Evolutionary conservation across 805 yeast species (phyloP), one percentile per base, ranked within the genome.

Genomic region (Wickerhamiella nectarea): DNA sequence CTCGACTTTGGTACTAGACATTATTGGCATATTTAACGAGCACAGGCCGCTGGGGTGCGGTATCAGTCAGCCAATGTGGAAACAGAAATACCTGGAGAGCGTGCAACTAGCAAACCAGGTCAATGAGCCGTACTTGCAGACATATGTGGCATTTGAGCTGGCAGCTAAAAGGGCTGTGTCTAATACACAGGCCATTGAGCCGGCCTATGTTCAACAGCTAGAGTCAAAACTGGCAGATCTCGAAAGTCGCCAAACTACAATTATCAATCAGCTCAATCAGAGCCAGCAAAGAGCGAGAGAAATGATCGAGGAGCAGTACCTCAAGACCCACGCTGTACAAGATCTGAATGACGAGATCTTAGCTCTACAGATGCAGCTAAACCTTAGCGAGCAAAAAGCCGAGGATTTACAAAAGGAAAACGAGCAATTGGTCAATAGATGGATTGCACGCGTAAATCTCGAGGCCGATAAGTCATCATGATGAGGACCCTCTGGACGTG

Each of bases 341-440:
- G 62, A 69, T 25, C 58, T 78, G 35, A 78, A 78, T 47, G 87
- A 83, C 54, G 91, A 82, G 53, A 63, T 78, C 22, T 64, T 82
- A 15, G 69, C 77, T 0, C 54, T 68, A 47, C 72, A 74, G 42
- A 75, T 83, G 34, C 86, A 79, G 54, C 63, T 65, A 28, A 73
- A 71, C 46, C 66, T 75, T 12, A 52, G 58, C 25, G 67, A 64
- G 20, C 69, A 50, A 25, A 48, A 40, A 20, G 36, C 47, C 2
- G 41, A 40, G 40, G 47, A 43, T 21, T 46, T 50, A 46, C 22
- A 41, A 17, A 20, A 14, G n/a, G 39, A 41, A 15, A 41, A 41
- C 12, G 12, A 34, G 17, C 20, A 39, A 15, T 22, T 39, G 21
- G 28, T 39, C 4, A 29, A 26, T 4, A n/a, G 43, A 5, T 39